These are phyloP conservation scores for Elongisporangium prolatum DNA, from an alignment of 352 stramenopile genomes.

Conservation along the genomic window DNA sequence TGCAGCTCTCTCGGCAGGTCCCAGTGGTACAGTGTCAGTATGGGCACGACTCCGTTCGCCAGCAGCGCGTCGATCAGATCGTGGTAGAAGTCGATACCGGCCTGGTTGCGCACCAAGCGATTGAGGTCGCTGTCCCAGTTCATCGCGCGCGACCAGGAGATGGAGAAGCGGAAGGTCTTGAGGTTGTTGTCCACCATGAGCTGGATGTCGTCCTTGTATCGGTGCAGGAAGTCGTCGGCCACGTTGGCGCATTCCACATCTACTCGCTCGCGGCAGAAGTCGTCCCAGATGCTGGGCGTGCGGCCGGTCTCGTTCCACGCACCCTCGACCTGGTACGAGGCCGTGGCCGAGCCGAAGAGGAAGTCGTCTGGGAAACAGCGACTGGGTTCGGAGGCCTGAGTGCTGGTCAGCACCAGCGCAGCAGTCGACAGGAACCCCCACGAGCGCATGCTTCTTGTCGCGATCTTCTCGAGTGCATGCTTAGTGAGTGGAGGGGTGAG, in stretches of 20 bases:
- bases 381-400: neutral
- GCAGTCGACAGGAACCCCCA: neutral
- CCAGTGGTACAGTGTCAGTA: conserved; percentile 92
- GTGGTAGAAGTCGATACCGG: conserved; percentile 89
- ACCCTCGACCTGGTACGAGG: conserved; percentile 89
- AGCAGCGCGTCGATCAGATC: conserved; percentile 78
- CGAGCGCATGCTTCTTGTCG: neutral
- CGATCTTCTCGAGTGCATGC: neutral
- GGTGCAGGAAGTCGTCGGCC: conserved; percentile 89
- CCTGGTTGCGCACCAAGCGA: conserved; percentile 54
- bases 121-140: conserved; percentile 43
- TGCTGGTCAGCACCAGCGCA: neutral
- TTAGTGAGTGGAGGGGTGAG: neutral
- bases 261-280: conserved; percentile 52
- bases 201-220: conserved; percentile 82
- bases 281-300: conserved; percentile 86
- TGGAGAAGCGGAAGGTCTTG: conserved; percentile 87
- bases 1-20: conserved; percentile 85
- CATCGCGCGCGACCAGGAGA: conserved; percentile 87
- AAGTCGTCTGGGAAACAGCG: conserved; percentile 41
- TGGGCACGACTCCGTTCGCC: conserved; percentile 67
- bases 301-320: conserved; percentile 57
- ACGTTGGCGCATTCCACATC: conserved; percentile 77
- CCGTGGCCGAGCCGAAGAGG: conserved; percentile 70
- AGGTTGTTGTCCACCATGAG: conserved; percentile 88